Evolutionary conservation across 2,329 filamentous ascomycete species (phyloP), one percentile per base, ranked within the genome.

Genomic region (Stenocarpella maydis): DNA sequence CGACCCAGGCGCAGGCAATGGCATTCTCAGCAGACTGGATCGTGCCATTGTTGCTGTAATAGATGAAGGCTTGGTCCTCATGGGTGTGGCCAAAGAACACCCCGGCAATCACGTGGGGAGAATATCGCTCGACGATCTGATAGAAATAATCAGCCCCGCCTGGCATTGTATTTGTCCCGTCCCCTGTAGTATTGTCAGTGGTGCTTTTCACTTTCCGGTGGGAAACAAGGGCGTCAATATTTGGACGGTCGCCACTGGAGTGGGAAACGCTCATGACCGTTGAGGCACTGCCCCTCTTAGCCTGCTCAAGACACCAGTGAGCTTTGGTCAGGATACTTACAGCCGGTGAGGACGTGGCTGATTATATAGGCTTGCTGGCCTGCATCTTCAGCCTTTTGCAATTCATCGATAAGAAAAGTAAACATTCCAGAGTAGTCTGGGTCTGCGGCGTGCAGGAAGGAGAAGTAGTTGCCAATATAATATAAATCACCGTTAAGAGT

Each of bases 141-240:
- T 82, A 80, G 43, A 83, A 78, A 69, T 80, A 78, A 70, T 82
- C 78, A 15, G 81, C 79, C 58, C 80, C 77, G 67, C 82, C 82
- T 47, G 83, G 83, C 75, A 84, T 80, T 3, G 86, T 83, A 69
- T 88, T 88, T 3, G 76, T 77, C 31, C 86, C 86, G 73, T 88
- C 86, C 69, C 58, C 58, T 63, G 28, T 14, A 34, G 12, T 4
- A 8, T 37, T 63, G 58, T 63, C 3, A 61, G 55, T 17, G 10
- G 14, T 9, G 0, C 10, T 26, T 19, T 5, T 10, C 14, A 14
- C 15, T 12, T 37, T 24, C 7, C 19, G 17, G 6, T 12, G n/a
- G 6, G 12, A 34, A 15, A 31, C 5, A 3, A 12, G 24, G 2
- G 24, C 7, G 12, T 39, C 5, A 7, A 19, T n/a, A n/a, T n/a